Percentiles rank a stretch among this genome's conserved stretches.
Conservation (phyloP, 495 filamentous ascomycete species). For the Penicillium turbatum region DNA sequence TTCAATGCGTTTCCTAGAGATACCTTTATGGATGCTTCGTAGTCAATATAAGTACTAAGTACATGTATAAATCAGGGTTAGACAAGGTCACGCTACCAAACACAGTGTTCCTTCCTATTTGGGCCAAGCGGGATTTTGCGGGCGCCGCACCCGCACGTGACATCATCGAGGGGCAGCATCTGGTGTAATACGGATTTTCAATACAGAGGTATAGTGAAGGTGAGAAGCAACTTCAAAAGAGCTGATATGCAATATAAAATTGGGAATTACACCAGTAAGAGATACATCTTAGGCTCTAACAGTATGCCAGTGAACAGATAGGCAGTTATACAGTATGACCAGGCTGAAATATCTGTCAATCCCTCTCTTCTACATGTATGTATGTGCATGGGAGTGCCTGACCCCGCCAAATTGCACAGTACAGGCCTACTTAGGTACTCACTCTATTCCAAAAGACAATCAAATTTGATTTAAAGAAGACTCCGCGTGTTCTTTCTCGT, state of each 20-base stretch:
- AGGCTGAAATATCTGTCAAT: not conserved
- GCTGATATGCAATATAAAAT: not conserved
- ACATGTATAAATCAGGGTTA: not conserved
- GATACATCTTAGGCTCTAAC: not conserved
- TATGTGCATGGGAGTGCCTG: not conserved
- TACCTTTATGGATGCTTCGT: not conserved
- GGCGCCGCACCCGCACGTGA: constrained; percentile 30
- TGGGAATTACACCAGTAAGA: not conserved
- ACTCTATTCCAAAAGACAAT: not conserved
- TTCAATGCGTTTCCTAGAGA: not conserved
- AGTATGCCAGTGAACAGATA: not conserved
- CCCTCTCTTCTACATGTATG: not conserved
- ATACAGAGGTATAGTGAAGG: constrained; percentile 2
- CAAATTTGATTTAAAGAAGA: not conserved
- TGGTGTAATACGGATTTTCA: not conserved
- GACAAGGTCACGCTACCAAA: constrained; percentile 5
- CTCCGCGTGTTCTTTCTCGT: not conserved
- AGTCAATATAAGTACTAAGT: too few species aligned
- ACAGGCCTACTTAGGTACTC: not conserved
- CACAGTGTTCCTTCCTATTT: constrained; percentile 13
- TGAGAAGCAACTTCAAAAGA: not conserved
- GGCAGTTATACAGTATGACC: not conserved
- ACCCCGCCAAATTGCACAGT: not conserved
- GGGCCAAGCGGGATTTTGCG: constrained; percentile 10
- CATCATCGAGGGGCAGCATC: constrained; percentile 28